phyloP scores from a whole-genome alignment of 106 monocot species.

The Agapanthus africanus region DNA sequence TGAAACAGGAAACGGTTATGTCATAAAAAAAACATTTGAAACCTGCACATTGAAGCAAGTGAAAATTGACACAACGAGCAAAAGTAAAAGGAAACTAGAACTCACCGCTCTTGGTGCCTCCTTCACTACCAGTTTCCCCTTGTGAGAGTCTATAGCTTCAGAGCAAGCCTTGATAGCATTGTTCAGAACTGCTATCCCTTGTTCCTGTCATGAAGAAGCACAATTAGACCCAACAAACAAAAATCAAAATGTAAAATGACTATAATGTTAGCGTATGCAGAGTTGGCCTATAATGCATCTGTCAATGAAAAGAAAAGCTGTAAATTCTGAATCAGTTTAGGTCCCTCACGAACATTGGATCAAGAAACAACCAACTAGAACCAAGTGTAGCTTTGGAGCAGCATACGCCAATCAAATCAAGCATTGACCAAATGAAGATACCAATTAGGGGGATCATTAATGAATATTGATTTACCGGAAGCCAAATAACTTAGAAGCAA shows the following conservation, averaged over 20 bases:
- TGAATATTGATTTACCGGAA: not conserved
- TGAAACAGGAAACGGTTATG: not conserved
- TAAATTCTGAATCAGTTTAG: not conserved
- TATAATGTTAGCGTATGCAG: not conserved
- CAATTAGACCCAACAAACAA: not conserved
- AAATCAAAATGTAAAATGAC: not conserved
- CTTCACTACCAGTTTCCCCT: constrained; percentile 77
- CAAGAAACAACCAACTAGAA: not conserved
- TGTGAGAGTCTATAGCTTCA: constrained; percentile 57
- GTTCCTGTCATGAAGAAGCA: constrained; percentile 40
- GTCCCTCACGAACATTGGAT: no score
- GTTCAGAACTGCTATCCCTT: constrained; percentile 64
- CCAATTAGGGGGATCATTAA: not conserved
- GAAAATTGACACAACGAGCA: not conserved
- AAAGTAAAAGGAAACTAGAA: constrained; percentile 1
- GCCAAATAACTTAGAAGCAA: not conserved
- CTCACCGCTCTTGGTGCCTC: constrained; percentile 91
- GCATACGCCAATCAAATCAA: not conserved
- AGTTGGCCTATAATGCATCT: no score
- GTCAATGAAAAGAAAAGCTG: not conserved
- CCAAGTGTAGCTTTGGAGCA: not conserved
- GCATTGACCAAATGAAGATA: not conserved
- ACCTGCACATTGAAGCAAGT: not conserved
- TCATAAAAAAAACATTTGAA: not conserved
- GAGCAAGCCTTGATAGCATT: constrained; percentile 69